A percentile compares a stretch with the other conserved stretches of the same genome.
phyloP scores from a whole-genome alignment of 768 basidiomycete genomes.

The Lactarius sanguifluus region DNA sequence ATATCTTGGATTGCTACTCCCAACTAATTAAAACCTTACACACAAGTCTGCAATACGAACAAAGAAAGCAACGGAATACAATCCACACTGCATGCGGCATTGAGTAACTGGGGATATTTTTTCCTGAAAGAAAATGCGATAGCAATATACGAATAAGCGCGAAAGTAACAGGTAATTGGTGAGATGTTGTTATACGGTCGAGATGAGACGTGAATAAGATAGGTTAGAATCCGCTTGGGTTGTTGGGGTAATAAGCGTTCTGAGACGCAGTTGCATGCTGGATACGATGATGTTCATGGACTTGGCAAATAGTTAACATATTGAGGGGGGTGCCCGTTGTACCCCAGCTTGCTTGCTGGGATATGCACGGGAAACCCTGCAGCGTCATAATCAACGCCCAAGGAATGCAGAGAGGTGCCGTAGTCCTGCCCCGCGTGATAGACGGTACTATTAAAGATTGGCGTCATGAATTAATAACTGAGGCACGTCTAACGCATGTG shows the following conservation, averaged over 20 bases:
- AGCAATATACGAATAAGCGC: conserved; percentile 8
- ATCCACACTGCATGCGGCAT: conserved; percentile 8
- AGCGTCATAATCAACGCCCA: conserved; percentile 18
- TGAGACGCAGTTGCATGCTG: not conserved
- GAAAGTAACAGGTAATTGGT: conserved; percentile 15
- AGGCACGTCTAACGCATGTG: not conserved
- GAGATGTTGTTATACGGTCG: conserved; percentile 15
- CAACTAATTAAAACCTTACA: conserved; percentile 24
- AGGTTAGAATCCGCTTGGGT: conserved; percentile 12
- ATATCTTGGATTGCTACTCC: conserved; percentile 27
- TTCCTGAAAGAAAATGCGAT: not conserved
- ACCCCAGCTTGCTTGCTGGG: conserved; percentile 20
- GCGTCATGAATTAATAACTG: conserved; percentile 3
- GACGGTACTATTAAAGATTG: conserved; percentile 1
- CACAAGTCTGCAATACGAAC: conserved; percentile 23
- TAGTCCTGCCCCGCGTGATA: conserved; percentile 28
- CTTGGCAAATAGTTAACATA: conserved; percentile 21
- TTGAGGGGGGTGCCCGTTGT: conserved; percentile 8
- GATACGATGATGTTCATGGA: conserved; percentile 8
- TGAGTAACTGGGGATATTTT: conserved; percentile 1
- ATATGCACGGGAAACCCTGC: conserved; percentile 17
- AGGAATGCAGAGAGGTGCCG: conserved; percentile 18
- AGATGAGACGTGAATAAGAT: conserved; percentile 21
- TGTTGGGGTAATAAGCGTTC: conserved; percentile 15
- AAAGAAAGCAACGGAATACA: conserved; percentile 21